Evolutionary conservation across 139 green algal genomes (phyloP).

Genomic region (Zygnema cylindricum): DNA sequence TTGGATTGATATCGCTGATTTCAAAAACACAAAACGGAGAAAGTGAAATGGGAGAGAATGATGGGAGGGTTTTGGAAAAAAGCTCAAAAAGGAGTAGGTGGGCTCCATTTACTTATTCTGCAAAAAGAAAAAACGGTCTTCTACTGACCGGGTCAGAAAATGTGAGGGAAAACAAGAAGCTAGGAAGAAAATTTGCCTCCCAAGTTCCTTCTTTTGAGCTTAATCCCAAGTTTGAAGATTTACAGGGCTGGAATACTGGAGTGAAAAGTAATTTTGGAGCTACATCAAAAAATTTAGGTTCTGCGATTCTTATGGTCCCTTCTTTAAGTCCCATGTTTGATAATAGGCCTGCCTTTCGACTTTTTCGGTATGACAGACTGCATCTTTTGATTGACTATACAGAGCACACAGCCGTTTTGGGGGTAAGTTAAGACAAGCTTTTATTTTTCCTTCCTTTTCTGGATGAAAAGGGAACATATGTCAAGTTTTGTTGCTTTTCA

Average conservation of each 20-base stretch:
- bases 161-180: neutral
- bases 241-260: neutral
- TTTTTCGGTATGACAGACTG: slow-evolving; percentile 19
- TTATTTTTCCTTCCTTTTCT: neutral
- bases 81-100: too few relatives aligned
- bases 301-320: slow-evolving; percentile 18
- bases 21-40: neutral
- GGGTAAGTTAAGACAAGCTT: neutral
- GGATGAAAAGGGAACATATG: neutral
- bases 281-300: neutral
- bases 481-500: neutral
- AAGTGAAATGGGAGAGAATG: neutral
- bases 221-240: neutral
- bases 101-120: neutral
- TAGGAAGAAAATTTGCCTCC: neutral
- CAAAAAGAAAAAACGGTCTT: neutral
- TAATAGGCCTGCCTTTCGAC: slow-evolving; percentile 3
- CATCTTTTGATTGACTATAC: slow-evolving; percentile 1
- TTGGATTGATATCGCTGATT: neutral
- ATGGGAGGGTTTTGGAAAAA: too few relatives aligned
- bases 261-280: neutral
- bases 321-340: slow-evolving; percentile 14
- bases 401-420: slow-evolving; percentile 1
- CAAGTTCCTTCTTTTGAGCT: too few relatives aligned
- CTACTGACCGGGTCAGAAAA: neutral